Evolutionary conservation across 163 green algal genomes (phyloP), one percentile per base, ranked within the genome.

Genomic region (Scenedesmus sp.): DNA sequence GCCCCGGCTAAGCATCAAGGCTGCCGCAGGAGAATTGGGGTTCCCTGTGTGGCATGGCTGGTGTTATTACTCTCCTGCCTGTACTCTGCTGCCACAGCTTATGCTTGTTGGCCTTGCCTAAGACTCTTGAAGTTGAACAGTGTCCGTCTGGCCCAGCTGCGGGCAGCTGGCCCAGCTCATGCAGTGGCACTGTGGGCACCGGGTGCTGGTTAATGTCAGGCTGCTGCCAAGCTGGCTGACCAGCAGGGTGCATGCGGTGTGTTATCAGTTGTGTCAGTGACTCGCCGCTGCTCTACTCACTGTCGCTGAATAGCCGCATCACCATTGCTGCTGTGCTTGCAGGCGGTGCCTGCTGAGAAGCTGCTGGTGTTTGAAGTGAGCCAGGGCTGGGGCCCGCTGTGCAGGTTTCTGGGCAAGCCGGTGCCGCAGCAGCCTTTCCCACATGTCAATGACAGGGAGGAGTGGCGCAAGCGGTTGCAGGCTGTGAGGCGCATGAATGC

Each of bases 371-470:
- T 85, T 85, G 46, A 85, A 15, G 26, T 65, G 3, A 84, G 42
- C 68, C 22, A 90, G 33, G 85, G 86, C n/a, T 90, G 86, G 86
- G 86, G 16, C 30, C 86, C 86, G 16, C 72, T 90, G n/a, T 90
- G 86, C 46, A 46, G 49, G 12, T 90, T 90, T 40, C 86, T 90
- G 15, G 86, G 70, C 43, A 90, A 90, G 46, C 86, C 86, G 22
- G 72, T 90, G 46, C 86, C 72, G 4, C 9, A 85, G 20, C 40
- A 59, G 30, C 86, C 86, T 15, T 90, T 84, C 46, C 85, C 85
- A 53, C 85, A 85, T 0, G 16, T 85, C 43, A 90, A 90, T 35
- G 85, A 90, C 18, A 84, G 20, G 15, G 37, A 56, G 59, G 56
- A 78, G 15, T 70, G 51, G 80, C 30, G 15, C 24, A 13, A 43